phyloP scores from a whole-genome alignment of 1,284 basidiomycete genomes.

The Ustilago cynodontis region DNA sequence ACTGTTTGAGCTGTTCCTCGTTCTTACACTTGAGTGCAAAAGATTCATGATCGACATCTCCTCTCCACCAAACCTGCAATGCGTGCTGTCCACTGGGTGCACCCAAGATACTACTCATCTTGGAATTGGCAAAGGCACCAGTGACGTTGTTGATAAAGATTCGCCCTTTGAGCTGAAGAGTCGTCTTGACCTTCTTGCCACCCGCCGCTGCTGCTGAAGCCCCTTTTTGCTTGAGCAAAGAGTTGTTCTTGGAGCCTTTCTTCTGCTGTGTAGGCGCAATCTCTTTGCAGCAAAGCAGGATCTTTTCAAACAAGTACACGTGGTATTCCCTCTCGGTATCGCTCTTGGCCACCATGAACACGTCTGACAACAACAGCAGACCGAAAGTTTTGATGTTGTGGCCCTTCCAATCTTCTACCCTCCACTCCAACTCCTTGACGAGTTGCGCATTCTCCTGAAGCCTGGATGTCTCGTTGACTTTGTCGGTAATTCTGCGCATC shows the following conservation, averaged over 20 bases:
- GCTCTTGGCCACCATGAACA: constrained; percentile 95
- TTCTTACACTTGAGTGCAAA: constrained; percentile 93
- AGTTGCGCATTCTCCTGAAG: constrained; percentile 84
- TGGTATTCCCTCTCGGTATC: constrained; percentile 98
- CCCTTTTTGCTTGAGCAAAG: constrained; percentile 58
- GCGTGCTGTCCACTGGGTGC: constrained; percentile 67
- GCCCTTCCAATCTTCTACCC: constrained; percentile 99
- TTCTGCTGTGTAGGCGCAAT: constrained; percentile 72
- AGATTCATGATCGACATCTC: constrained; percentile 88
- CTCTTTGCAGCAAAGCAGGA: constrained; percentile 98
- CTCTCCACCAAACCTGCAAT: constrained; percentile 91
- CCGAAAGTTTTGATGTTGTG: constrained; percentile 95
- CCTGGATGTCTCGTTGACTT: constrained; percentile 94
- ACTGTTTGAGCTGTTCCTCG: constrained; percentile 91
- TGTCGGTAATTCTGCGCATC: constrained; percentile 92
- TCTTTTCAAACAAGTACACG: constrained; percentile 98
- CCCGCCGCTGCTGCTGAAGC: constrained; percentile 18
- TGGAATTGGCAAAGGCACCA: constrained; percentile 74
- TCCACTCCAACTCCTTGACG: constrained; percentile 85
- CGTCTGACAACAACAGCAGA: constrained; percentile 89
- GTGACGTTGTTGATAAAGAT: constrained; percentile 98
- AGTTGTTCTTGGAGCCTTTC: constrained; percentile 67
- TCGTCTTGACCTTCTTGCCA: constrained; percentile 73
- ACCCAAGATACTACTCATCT: constrained; percentile 51
- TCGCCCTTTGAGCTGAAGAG: constrained; percentile 90